These are phyloP conservation scores for Rubus idaeus DNA, from an alignment of 306 rosid species.

Conservation along the genomic window DNA sequence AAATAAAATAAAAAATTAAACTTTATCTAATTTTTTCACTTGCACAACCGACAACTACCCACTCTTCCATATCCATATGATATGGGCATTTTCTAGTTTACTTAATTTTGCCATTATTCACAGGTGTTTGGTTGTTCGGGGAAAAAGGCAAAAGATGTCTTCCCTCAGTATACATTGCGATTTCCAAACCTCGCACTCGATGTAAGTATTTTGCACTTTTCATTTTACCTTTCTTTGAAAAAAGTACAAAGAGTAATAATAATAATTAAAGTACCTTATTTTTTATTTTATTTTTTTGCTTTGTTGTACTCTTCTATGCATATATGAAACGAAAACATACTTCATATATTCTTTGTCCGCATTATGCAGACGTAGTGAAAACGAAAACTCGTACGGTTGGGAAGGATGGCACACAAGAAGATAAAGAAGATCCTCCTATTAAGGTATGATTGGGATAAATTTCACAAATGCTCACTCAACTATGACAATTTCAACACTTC, in stretches of 20 bases:
- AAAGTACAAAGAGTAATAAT: background rate
- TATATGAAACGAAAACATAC: background rate
- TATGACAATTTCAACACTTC: too few species aligned
- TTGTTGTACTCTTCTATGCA: background rate
- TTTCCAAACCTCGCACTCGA: constrained; percentile 60
- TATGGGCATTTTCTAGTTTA: too few species aligned
- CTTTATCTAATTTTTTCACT: too few species aligned
- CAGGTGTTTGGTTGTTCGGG: constrained; percentile 47
- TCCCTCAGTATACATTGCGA: constrained; percentile 51
- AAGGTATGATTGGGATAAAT: background rate
- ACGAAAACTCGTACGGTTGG: constrained; percentile 36
- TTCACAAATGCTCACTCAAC: too few species aligned
- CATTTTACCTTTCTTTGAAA: background rate
- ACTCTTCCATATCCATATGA: too few species aligned
- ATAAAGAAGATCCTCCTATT: constrained; percentile 30
- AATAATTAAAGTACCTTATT: background rate
- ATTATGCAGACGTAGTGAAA: constrained; percentile 44
- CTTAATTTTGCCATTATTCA: background rate
- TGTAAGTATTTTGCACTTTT: constrained; percentile 34
- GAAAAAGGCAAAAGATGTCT: constrained; percentile 44
- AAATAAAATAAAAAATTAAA: too few species aligned
- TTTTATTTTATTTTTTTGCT: background rate
- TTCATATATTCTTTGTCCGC: constrained; percentile 25
- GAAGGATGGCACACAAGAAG: constrained; percentile 61
- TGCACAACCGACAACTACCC: too few species aligned